A percentile compares a stretch with the other conserved stretches of the same genome.
These are phyloP conservation scores for Ajuga reptans DNA, from an alignment of 305 asterid species.

Conservation along the genomic window DNA sequence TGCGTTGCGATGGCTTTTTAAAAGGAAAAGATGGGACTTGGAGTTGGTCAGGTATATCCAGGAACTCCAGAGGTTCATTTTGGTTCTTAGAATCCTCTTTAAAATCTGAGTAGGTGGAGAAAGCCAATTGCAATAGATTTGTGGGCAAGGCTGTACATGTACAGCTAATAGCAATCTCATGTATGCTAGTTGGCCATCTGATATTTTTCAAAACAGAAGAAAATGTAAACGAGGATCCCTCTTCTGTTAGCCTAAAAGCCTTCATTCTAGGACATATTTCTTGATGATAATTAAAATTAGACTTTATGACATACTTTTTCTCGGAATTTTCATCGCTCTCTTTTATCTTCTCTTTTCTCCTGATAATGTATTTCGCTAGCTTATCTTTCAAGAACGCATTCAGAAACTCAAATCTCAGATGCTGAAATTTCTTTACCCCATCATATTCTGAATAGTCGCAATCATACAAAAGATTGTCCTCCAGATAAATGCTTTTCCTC, in stretches of 20 bases:
- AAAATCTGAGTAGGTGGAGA: constrained; percentile 34
- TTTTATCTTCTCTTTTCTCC: constrained; percentile 28
- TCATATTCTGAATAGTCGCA: constrained; percentile 23
- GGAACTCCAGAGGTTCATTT: constrained; percentile 37
- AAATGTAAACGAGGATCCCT: constrained; percentile 19
- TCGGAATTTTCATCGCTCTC: constrained; percentile 20
- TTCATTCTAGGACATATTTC: constrained; percentile 40
- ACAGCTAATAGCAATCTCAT: constrained; percentile 53
- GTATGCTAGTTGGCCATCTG: constrained; percentile 53
- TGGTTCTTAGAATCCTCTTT: constrained; percentile 19
- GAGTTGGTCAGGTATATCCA: constrained; percentile 32
- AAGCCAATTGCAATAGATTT: constrained; percentile 34
- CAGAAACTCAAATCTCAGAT: constrained; percentile 43
- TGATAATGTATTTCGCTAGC: constrained; percentile 30
- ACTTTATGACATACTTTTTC: constrained; percentile 16
- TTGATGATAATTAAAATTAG: constrained; percentile 26
- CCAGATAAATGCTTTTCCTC: constrained; percentile 26
- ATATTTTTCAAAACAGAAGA: constrained; percentile 36
- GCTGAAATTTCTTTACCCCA: constrained; percentile 26
- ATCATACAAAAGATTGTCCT: constrained; percentile 41
- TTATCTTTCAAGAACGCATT: constrained; percentile 42
- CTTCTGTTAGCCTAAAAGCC: constrained; percentile 26
- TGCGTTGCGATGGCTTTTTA: constrained; percentile 40
- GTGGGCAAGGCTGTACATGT: constrained; percentile 42
- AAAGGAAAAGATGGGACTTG: constrained; percentile 39